phyloP scores from a whole-genome alignment of 176 grass and related monocot species.

The Eragrostis nindensis region DNA sequence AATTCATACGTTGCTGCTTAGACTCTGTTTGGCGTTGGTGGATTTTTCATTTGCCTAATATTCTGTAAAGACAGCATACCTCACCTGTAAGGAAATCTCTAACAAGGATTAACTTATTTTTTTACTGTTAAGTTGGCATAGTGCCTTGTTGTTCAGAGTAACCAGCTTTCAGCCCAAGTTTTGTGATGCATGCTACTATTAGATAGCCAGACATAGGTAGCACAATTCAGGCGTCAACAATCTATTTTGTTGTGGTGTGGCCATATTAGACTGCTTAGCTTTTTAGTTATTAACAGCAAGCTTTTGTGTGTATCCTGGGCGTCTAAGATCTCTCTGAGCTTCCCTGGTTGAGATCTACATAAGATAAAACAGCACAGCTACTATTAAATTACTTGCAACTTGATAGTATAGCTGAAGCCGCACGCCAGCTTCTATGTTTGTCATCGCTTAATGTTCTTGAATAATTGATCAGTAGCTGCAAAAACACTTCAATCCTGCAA shows the following conservation, averaged over 20 bases:
- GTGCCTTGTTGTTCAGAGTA: background rate
- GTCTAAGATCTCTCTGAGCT: background rate
- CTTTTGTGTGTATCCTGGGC: background rate
- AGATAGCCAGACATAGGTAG: background rate
- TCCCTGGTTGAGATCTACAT: background rate
- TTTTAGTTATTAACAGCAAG: background rate
- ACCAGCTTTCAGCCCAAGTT: background rate
- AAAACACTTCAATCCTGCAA: background rate
- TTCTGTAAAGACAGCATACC: no score
- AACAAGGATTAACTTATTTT: background rate
- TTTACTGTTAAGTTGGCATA: background rate
- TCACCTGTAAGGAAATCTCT: no score
- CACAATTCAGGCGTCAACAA: background rate
- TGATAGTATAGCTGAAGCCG: background rate
- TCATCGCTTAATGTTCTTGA: background rate
- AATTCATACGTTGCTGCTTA: background rate
- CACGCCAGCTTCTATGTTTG: background rate
- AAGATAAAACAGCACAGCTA: background rate
- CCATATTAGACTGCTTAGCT: background rate
- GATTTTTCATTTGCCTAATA: no score
- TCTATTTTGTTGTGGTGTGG: background rate
- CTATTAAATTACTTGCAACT: background rate
- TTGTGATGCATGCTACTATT: background rate
- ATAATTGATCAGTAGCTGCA: background rate
- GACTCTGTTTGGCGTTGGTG: constrained; percentile 4